phyloP scores from a whole-genome alignment of 31 red algal species.

The Porphyra umbilicalis region DNA sequence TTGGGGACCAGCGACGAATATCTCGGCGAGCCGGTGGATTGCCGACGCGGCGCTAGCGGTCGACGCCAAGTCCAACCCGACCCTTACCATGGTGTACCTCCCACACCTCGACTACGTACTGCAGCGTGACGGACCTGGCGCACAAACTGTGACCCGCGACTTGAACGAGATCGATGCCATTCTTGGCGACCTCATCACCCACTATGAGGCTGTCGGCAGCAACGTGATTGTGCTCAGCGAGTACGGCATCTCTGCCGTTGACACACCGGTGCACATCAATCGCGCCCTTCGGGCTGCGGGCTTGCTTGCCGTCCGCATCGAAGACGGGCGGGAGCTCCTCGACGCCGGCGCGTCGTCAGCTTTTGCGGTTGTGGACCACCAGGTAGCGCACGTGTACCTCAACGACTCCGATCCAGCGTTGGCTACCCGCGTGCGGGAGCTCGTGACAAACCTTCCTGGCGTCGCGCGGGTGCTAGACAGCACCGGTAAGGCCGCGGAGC shows the following conservation, averaged over 20 bases:
- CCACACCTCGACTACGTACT: constrained; percentile 66
- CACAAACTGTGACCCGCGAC: constrained; percentile 13
- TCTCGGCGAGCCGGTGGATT: constrained; percentile 39
- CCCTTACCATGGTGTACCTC: constrained; percentile 48
- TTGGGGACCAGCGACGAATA: constrained; percentile 52
- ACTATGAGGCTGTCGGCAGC: constrained; percentile 20
- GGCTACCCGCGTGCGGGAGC: constrained; percentile 1
- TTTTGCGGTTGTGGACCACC: constrained; percentile 66
- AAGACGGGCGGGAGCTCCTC: constrained; percentile 42
- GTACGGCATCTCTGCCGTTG: constrained; percentile 51
- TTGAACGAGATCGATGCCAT: constrained; percentile 45
- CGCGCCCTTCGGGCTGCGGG: constrained; percentile 50
- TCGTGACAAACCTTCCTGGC: constrained; percentile 33
- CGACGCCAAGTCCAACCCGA: constrained; percentile 26
- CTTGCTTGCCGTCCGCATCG: constrained; percentile 22
- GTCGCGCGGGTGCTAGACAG: constrained; percentile 43
- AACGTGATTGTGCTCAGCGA: constrained; percentile 48
- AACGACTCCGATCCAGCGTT: constrained; percentile 17
- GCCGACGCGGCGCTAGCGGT: constrained; percentile 34
- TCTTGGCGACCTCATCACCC: constrained; percentile 27
- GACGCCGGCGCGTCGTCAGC: constrained; percentile 48
- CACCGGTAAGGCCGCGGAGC: constrained; percentile 17
- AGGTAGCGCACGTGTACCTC: constrained; percentile 67
- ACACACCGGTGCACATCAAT: constrained; percentile 45
- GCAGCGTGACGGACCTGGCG: constrained; percentile 33